phyloP scores from a whole-genome alignment of 345 rosid species.

The Geranium brycei region DNA sequence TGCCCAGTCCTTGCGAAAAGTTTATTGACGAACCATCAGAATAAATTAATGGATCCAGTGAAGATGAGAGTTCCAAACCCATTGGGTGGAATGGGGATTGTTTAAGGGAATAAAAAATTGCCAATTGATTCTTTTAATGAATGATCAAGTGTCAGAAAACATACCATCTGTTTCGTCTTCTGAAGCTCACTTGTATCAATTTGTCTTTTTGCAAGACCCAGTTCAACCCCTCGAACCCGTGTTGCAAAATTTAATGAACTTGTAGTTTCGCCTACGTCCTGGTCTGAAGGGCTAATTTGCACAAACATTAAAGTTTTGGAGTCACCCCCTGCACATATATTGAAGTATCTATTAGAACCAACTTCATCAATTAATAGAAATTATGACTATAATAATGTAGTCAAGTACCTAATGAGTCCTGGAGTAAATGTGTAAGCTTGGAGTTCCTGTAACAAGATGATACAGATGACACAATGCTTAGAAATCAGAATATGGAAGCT shows the following conservation, averaged over 20 bases:
- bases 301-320: slow-evolving; percentile 89
- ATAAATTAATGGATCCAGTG: background rate
- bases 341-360: background rate
- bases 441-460: slow-evolving; percentile 61
- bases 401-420: slow-evolving; percentile 69
- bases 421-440: slow-evolving; percentile 86
- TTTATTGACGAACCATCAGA: background rate
- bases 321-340: slow-evolving; percentile 57
- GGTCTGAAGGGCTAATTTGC: slow-evolving; percentile 89
- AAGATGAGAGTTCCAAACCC: too few species aligned
- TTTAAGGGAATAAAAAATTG: too few species aligned
- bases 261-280: slow-evolving; percentile 69
- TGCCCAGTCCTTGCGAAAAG: background rate
- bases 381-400: background rate
- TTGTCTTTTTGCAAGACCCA: slow-evolving; percentile 77
- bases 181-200: slow-evolving; percentile 68
- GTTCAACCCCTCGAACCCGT: slow-evolving; percentile 78
- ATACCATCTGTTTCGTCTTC: slow-evolving; percentile 64
- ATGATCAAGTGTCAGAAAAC: slow-evolving; percentile 7
- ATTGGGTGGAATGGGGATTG: too few species aligned
- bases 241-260: slow-evolving; percentile 87
- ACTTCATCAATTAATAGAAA: background rate
- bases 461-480: slow-evolving; percentile 12
- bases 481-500: slow-evolving; percentile 1
- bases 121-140: background rate